Percentiles rank a stretch among this genome's conserved stretches.
Conservation (phyloP, 2,329 filamentous ascomycete species). For the Aspergillus sp. region DNA sequence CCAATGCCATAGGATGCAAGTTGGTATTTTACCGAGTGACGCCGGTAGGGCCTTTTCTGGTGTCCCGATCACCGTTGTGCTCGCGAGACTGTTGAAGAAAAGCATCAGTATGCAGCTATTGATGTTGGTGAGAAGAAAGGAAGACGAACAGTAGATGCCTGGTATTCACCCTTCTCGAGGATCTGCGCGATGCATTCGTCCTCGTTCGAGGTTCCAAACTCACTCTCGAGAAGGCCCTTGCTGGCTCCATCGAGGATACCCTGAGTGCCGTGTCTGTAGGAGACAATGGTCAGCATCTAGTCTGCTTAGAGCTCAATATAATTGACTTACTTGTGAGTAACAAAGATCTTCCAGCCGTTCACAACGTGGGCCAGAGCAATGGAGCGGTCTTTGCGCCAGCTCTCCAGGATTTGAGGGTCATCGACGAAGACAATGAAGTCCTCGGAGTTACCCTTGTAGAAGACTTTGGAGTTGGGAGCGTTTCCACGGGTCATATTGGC, state of each 20-base stretch:
- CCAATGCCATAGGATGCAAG: too few species aligned
- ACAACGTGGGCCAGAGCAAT: slow-evolving; percentile 81
- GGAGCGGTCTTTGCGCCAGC: slow-evolving; percentile 77
- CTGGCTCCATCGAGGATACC: slow-evolving; percentile 73
- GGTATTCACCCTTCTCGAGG: slow-evolving; percentile 66
- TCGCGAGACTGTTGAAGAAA: slow-evolving; percentile 20
- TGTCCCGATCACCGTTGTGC: slow-evolving; percentile 26
- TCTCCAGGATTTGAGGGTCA: slow-evolving; percentile 56
- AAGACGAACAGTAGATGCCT: slow-evolving; percentile 51
- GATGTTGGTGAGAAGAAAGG: background rate
- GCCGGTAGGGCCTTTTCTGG: slow-evolving; percentile 15
- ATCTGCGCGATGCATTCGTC: slow-evolving; percentile 82
- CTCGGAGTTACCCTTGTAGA: slow-evolving; percentile 72
- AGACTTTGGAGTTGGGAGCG: slow-evolving; percentile 67
- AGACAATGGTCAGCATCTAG: too few species aligned
- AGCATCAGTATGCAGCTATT: slow-evolving; percentile 3
- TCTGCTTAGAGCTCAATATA: too few species aligned
- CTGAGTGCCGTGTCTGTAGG: slow-evolving; percentile 72
- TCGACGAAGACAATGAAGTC: slow-evolving; percentile 60
- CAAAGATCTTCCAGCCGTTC: slow-evolving; percentile 81
- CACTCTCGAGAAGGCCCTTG: slow-evolving; percentile 69
- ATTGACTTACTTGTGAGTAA: slow-evolving; percentile 74
- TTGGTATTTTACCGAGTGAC: slow-evolving; percentile 12
- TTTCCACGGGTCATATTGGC: slow-evolving; percentile 66
- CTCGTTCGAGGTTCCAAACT: slow-evolving; percentile 77